Conservation (phyloP, 2,329 filamentous ascomycete species). For the Cercospora brassicicola region DNA sequence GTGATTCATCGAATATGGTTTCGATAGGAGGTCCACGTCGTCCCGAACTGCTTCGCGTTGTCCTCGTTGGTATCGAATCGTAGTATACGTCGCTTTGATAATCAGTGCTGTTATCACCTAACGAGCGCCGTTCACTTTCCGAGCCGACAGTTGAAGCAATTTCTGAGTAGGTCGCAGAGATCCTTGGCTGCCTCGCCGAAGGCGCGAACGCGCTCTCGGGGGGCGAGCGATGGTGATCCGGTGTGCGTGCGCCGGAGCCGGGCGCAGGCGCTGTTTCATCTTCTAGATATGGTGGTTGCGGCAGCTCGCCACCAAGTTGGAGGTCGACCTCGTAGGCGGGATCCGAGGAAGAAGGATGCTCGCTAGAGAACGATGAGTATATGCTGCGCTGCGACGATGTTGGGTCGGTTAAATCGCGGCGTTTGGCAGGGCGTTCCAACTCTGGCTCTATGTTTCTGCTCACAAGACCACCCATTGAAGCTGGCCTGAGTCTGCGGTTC, state of each 20-base stretch:
- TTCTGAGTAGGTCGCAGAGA: slow-evolving; percentile 60
- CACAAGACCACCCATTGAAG: slow-evolving; percentile 42
- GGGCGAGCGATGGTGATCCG: slow-evolving; percentile 25
- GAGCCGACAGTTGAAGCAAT: slow-evolving; percentile 67
- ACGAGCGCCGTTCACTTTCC: slow-evolving; percentile 66
- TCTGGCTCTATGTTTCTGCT: slow-evolving; percentile 41
- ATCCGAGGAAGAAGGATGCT: slow-evolving; percentile 14
- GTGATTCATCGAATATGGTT: slow-evolving; percentile 79
- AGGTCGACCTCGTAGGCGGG: slow-evolving; percentile 29
- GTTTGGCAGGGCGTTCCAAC: slow-evolving; percentile 38
- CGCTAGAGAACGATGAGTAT: slow-evolving; percentile 31
- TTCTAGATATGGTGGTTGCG: slow-evolving; percentile 19
- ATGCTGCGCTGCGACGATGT: slow-evolving; percentile 29
- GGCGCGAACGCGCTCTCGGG: slow-evolving; percentile 18
- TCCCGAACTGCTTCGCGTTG: slow-evolving; percentile 65
- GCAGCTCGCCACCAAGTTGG: slow-evolving; percentile 25
- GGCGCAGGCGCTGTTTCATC: slow-evolving; percentile 19
- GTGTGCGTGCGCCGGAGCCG: slow-evolving; percentile 18
- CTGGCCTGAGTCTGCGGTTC: slow-evolving; percentile 31
- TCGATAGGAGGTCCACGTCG: slow-evolving; percentile 71
- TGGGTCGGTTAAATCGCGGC: slow-evolving; percentile 41
- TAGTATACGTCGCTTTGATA: slow-evolving; percentile 75
- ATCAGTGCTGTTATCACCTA: slow-evolving; percentile 76
- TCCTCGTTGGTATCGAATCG: slow-evolving; percentile 72
- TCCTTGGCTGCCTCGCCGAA: slow-evolving; percentile 40